Conservation (phyloP, 2,329 filamentous ascomycete genomes). For the Aureobasidium sp. region DNA sequence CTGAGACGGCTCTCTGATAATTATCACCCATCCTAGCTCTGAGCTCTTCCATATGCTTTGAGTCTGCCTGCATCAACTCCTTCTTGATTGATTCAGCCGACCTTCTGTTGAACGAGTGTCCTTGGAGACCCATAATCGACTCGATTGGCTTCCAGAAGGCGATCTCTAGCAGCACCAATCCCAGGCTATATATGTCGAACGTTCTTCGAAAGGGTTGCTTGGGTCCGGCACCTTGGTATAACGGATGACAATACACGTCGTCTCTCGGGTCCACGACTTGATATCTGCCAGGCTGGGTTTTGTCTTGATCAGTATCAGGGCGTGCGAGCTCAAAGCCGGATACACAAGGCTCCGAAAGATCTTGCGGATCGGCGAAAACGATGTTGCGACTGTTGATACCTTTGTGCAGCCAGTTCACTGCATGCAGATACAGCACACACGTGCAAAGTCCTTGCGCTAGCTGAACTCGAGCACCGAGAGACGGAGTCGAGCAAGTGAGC, state of each 20-base stretch:
- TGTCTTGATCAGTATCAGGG: background rate
- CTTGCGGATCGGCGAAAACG: background rate
- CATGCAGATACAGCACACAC: background rate
- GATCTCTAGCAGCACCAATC: background rate
- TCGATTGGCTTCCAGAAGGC: background rate
- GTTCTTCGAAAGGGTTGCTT: background rate
- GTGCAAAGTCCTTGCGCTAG: background rate
- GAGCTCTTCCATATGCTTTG: background rate
- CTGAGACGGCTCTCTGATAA: background rate
- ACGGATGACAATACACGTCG: background rate
- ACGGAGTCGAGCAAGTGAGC: background rate
- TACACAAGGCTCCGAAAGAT: background rate
- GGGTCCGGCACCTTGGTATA: background rate
- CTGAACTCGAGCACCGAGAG: background rate
- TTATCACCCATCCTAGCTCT: background rate
- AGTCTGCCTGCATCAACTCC: background rate
- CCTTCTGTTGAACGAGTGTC: background rate
- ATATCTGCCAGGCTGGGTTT: background rate
- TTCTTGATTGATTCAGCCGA: background rate
- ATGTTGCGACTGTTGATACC: background rate
- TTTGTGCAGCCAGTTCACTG: background rate
- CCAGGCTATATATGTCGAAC: background rate
- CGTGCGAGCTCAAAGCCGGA: background rate
- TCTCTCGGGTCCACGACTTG: background rate
- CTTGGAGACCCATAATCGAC: background rate